Evolutionary conservation across 2,329 filamentous ascomycete species (phyloP), one percentile per base, ranked within the genome.

Genomic region (Exophiala alcalophila): DNA sequence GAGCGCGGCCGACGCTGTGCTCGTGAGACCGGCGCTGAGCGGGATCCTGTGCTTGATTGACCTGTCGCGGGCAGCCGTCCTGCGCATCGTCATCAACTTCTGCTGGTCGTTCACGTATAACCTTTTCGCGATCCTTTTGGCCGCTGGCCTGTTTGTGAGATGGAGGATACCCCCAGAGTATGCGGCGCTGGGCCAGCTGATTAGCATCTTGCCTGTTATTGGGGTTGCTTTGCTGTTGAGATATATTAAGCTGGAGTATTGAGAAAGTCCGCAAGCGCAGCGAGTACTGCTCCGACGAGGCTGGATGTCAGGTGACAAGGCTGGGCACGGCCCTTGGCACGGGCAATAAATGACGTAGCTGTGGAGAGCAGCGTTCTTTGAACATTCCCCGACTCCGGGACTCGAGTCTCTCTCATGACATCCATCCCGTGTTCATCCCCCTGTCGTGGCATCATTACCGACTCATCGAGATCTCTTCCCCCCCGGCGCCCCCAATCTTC

Each of bases 161-260:
- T 65, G 72, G 2, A 67, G 77, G 33, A 78, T 82, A 55, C 73
- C 77, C 11, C 81, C 82, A 0, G 65, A 73, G 49, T 86, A 73
- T 68, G 83, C 83, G 0, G 84, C 81, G 0, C 56, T 88, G 6
- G 84, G 84, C 0, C 84, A 89, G 65, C 59, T 89, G 21, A 81
- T 86, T 0, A 88, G 84, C 55, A 80, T 90, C 0, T 44, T 86
- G 58, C 84, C 84, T 0, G 83, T 89, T 3, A 73, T 87, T 53
- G 36, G 18, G 7, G 31, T 36, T 25, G 43, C 43, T n/a, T 16
- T 46, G 8, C 43, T 29, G 16, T 27, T 46, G 23, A 11, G 36
- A 16, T 38, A 36, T 16, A 38, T 38, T 20, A 38, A 21, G 15
- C 34, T 25, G 4, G 5, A 24, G 32, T 8, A 12, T 24, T 25